Percentiles rank a stretch among this genome's conserved stretches.
Conservation (phyloP, 352 stramenopile species). For the Globisporangium spiculum region DNA sequence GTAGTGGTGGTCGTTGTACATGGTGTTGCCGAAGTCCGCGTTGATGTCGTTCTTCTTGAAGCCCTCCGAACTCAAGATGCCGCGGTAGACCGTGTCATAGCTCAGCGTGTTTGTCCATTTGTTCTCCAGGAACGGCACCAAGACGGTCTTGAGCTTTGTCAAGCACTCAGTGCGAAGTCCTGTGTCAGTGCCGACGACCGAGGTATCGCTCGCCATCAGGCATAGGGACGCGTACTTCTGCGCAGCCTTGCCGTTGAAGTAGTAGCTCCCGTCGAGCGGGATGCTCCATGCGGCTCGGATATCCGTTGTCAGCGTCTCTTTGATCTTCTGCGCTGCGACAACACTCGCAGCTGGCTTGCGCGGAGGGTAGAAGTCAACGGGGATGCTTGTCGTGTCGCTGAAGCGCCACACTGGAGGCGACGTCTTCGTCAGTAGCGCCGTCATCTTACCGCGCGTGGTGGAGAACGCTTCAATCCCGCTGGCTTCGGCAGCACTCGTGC, state of each 20-base stretch:
- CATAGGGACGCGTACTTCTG: slow-evolving; percentile 78
- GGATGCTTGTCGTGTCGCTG: slow-evolving; percentile 37
- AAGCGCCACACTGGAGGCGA: slow-evolving; percentile 46
- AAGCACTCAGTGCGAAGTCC: slow-evolving; percentile 41
- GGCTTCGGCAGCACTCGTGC: slow-evolving; percentile 31
- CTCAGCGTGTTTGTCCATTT: slow-evolving; percentile 58
- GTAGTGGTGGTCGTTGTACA: slow-evolving; percentile 82
- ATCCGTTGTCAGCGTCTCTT: slow-evolving; percentile 43
- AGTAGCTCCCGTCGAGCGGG: slow-evolving; percentile 51
- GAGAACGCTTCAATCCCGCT: slow-evolving; percentile 34
- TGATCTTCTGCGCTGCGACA: slow-evolving; percentile 33
- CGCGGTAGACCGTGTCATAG: slow-evolving; percentile 62
- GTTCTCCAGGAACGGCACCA: slow-evolving; percentile 64
- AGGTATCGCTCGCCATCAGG: slow-evolving; percentile 62
- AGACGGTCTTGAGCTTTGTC: slow-evolving; percentile 51
- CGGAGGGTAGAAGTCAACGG: slow-evolving; percentile 48
- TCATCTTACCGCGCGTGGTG: slow-evolving; percentile 57
- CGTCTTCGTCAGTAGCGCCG: slow-evolving; percentile 44
- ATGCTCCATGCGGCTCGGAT: slow-evolving; percentile 51
- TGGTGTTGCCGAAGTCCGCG: slow-evolving; percentile 73
- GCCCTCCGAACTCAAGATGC: slow-evolving; percentile 60
- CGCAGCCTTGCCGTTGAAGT: slow-evolving; percentile 75
- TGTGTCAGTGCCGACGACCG: slow-evolving; percentile 47
- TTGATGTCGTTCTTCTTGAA: slow-evolving; percentile 57
- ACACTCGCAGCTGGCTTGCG: slow-evolving; percentile 25